Conservation (phyloP, 306 rosid species). For the Cicer bijugum region DNA sequence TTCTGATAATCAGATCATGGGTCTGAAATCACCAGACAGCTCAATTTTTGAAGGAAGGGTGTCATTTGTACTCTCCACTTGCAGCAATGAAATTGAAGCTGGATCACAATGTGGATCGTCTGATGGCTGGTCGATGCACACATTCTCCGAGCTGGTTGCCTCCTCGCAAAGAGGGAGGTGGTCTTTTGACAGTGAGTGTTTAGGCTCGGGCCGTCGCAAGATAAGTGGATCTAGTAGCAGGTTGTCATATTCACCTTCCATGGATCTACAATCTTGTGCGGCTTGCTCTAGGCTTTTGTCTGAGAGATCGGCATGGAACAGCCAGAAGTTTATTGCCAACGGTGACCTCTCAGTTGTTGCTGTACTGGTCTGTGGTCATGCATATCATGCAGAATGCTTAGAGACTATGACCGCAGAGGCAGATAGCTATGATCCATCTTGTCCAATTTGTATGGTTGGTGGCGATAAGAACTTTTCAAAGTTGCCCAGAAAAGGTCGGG, state of each 20-base stretch:
- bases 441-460: conserved; percentile 77
- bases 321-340: conserved; percentile 62
- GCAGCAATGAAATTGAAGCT: conserved; percentile 77
- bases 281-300: conserved; percentile 71
- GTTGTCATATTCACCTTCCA: conserved; percentile 77
- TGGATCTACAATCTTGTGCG: conserved; percentile 74
- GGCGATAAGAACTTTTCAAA: conserved; percentile 71
- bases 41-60: conserved; percentile 82
- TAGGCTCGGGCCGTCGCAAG: conserved; percentile 69
- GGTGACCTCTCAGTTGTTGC: conserved; percentile 70
- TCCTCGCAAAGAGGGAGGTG: conserved; percentile 87
- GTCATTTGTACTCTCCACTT: conserved; percentile 72
- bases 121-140: conserved; percentile 94
- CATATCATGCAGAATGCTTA: conserved; percentile 84
- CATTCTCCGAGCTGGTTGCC: conserved; percentile 94
- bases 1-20: conserved; percentile 75
- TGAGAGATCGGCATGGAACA: conserved; percentile 76
- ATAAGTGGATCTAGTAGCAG: conserved; percentile 77
- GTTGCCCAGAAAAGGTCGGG: conserved; percentile 58
- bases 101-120: conserved; percentile 85
- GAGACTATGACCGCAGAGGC: conserved; percentile 71
- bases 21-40: conserved; percentile 81
- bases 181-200: conserved; percentile 85
- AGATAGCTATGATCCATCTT: conserved; percentile 74
- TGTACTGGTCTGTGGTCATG: conserved; percentile 79